Evolutionary conservation across 176 grass and related monocot species (phyloP).

Genomic region (Oryza nivara): DNA sequence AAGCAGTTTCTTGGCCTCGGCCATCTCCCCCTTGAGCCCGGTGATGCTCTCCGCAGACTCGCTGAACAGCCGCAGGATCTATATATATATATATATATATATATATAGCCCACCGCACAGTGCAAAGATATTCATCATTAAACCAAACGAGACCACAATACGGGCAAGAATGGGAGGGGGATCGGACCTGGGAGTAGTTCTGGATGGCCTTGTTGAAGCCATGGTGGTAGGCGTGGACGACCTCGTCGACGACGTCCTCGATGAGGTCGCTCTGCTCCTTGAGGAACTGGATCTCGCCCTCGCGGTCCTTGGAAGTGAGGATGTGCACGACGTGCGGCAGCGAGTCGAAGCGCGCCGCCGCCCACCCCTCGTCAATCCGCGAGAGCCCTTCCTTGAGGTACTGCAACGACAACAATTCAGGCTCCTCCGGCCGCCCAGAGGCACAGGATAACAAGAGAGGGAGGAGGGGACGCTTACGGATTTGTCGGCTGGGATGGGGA

Average conservation of each 20-base stretch:
- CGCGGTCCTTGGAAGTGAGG: slow-evolving; percentile 82
- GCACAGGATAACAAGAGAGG: background rate
- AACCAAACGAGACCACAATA: slow-evolving; percentile 18
- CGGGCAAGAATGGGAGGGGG: background rate
- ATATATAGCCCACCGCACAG: background rate
- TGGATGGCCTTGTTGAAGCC: slow-evolving; percentile 99
- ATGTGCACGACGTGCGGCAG: slow-evolving; percentile 97
- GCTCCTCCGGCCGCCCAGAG: background rate
- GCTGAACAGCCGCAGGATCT: slow-evolving; percentile 93
- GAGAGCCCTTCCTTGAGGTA: slow-evolving; percentile 86
- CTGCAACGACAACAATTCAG: slow-evolving; percentile 41
- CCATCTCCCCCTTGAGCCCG: slow-evolving; percentile 86
- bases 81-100: slow-evolving; percentile 16
- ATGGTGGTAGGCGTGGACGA: slow-evolving; percentile 96
- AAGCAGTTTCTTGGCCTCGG: slow-evolving; percentile 80
- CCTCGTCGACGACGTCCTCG: slow-evolving; percentile 92
- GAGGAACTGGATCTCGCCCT: slow-evolving; percentile 96
- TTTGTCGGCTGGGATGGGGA: slow-evolving; percentile 88
- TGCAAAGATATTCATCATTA: slow-evolving; percentile 2
- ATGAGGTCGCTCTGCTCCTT: slow-evolving; percentile 93
- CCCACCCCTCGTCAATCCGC: slow-evolving; percentile 91
- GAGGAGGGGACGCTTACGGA: slow-evolving; percentile 50
- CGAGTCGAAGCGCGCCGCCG: slow-evolving; percentile 88
- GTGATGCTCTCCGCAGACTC: slow-evolving; percentile 91
- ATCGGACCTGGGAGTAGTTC: slow-evolving; percentile 84